phyloP scores from a whole-genome alignment of 805 yeast species.

The Alloascoidea hylecoeti region DNA sequence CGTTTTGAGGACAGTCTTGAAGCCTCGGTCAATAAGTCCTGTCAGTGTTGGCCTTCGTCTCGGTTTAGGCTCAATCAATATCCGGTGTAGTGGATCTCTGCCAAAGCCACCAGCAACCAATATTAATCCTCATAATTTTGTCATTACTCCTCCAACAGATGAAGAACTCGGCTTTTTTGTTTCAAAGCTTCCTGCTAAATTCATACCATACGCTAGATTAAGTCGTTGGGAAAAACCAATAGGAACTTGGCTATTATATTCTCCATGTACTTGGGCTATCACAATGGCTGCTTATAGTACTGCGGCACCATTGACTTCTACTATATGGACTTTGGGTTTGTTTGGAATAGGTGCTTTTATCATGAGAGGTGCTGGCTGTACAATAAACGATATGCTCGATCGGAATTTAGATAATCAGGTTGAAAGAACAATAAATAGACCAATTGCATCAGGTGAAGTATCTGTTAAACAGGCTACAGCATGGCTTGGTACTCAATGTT shows the following conservation, averaged over 20 bases:
- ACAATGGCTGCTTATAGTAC: slow-evolving; percentile 73
- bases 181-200: slow-evolving; percentile 47
- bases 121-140: not conserved
- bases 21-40: not conserved
- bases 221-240: slow-evolving; percentile 91
- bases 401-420: slow-evolving; percentile 74
- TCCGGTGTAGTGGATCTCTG: no score
- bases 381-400: slow-evolving; percentile 84
- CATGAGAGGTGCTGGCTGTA: slow-evolving; percentile 98
- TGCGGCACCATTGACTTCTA: slow-evolving; percentile 49
- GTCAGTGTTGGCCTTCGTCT: not conserved
- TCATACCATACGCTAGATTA: slow-evolving; percentile 85
- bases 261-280: slow-evolving; percentile 90
- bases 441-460: slow-evolving; percentile 84
- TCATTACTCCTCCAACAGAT: not conserved
- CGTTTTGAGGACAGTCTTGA: no score
- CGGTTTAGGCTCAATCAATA: no score
- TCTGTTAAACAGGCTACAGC: slow-evolving; percentile 50
- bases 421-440: slow-evolving; percentile 78
- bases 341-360: slow-evolving; percentile 78
- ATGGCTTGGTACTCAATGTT: slow-evolving; percentile 63
- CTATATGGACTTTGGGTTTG: slow-evolving; percentile 45
- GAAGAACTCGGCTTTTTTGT: slow-evolving; percentile 28
- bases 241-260: slow-evolving; percentile 74
- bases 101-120: no score